Conservation (phyloP, 2,329 filamentous ascomycete species). For the Basipetospora chlamydospora region DNA sequence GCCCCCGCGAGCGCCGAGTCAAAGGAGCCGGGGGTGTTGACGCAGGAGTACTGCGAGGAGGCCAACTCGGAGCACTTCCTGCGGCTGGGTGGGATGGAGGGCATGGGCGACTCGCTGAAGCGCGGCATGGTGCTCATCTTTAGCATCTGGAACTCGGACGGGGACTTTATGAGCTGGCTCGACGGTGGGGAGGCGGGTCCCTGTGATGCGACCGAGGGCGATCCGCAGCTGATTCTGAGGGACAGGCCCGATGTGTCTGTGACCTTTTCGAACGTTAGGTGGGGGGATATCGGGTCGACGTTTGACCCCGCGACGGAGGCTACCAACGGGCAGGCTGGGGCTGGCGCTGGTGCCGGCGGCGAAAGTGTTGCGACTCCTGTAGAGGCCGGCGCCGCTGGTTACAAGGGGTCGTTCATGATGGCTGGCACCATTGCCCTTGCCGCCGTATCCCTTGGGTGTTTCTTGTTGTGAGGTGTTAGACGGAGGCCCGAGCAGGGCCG, state of each 20-base stretch:
- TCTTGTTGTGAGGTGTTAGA: too few species aligned
- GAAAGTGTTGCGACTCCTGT: too few species aligned
- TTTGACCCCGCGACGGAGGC: too few species aligned
- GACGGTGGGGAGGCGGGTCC: constrained; percentile 32
- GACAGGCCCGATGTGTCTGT: constrained; percentile 33
- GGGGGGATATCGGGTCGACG: constrained; percentile 46
- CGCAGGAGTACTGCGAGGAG: constrained; percentile 20
- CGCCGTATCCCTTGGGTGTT: too few species aligned
- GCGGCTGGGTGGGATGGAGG: constrained; percentile 24
- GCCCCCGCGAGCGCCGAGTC: constrained; percentile 15
- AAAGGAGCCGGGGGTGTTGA: constrained; percentile 20
- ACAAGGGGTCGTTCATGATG: too few species aligned
- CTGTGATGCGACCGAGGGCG: constrained; percentile 37
- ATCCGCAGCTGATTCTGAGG: constrained; percentile 30
- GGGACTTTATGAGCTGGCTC: constrained; percentile 37
- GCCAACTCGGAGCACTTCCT: constrained; percentile 16
- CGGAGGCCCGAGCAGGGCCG: too few species aligned
- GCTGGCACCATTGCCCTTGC: too few species aligned
- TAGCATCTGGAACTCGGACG: constrained; percentile 38
- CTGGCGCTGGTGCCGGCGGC: too few species aligned
- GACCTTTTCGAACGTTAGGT: constrained; percentile 40
- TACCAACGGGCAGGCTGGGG: too few species aligned
- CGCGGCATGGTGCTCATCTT: constrained; percentile 37
- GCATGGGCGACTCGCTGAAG: constrained; percentile 28
- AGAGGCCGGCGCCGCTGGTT: too few species aligned